These are phyloP conservation scores for Moricandia moricandioides DNA, from an alignment of 345 rosid genomes.

Conservation along the genomic window DNA sequence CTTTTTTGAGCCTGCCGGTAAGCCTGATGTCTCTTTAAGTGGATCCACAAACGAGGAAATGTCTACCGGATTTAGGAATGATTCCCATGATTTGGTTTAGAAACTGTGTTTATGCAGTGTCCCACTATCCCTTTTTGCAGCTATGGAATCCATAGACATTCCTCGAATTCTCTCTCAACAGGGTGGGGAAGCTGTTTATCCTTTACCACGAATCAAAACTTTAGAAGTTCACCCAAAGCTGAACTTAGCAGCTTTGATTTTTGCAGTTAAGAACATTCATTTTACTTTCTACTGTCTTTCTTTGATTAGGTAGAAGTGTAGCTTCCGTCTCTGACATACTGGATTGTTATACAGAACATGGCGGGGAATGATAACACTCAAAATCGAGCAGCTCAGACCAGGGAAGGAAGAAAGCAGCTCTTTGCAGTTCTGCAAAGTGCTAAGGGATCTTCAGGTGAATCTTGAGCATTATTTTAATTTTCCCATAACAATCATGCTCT, in stretches of 20 bases:
- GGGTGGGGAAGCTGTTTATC: conserved; percentile 96
- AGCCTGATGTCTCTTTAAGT: conserved; percentile 22
- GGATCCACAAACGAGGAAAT: neutral
- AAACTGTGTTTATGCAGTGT: conserved; percentile 1
- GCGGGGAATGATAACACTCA: conserved; percentile 55
- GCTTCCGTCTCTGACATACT: conserved; percentile 22
- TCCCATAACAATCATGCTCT: neutral
- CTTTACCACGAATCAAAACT: conserved; percentile 74
- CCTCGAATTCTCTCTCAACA: conserved; percentile 87
- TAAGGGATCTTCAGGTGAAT: conserved; percentile 92
- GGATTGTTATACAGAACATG: conserved; percentile 54
- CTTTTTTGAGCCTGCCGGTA: conserved; percentile 91
- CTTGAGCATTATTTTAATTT: conserved; percentile 18
- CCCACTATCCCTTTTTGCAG: conserved; percentile 42
- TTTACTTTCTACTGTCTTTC: conserved; percentile 12
- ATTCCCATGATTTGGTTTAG: conserved; percentile 9
- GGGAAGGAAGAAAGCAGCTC: conserved; percentile 96
- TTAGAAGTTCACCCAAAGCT: conserved; percentile 90
- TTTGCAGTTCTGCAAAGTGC: conserved; percentile 98
- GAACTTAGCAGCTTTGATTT: conserved; percentile 77
- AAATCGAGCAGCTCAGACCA: conserved; percentile 76
- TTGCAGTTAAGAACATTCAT: conserved; percentile 65
- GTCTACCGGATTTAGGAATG: neutral
- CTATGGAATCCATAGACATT: conserved; percentile 79
- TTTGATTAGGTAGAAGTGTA: conserved; percentile 17